These are phyloP conservation scores for Scorias spongiosa DNA, from an alignment of 2,329 filamentous ascomycete genomes.

Conservation along the genomic window DNA sequence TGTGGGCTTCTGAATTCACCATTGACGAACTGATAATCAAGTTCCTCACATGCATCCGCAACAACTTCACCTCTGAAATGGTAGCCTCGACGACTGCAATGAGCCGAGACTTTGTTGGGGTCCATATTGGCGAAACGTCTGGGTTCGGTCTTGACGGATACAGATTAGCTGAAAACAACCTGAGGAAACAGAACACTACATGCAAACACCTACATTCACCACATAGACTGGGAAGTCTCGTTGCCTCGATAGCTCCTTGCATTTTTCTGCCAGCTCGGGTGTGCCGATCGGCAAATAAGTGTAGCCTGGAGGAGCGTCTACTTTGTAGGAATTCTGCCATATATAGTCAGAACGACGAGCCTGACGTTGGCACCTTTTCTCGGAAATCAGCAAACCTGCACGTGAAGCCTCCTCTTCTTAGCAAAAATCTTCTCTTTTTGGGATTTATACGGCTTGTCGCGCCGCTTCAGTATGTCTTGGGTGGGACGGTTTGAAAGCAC, in stretches of 20 bases:
- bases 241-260: slow-evolving; percentile 44
- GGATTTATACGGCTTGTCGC: slow-evolving; percentile 39
- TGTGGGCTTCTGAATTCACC: slow-evolving; percentile 13
- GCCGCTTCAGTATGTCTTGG: slow-evolving; percentile 15
- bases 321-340: slow-evolving; percentile 38
- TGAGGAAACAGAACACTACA: background rate
- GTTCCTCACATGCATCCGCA: slow-evolving; percentile 38
- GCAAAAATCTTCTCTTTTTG: slow-evolving; percentile 42
- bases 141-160: slow-evolving; percentile 9
- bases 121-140: slow-evolving; percentile 8
- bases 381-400: slow-evolving; percentile 24
- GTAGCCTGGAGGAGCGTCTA: slow-evolving; percentile 43
- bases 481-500: background rate
- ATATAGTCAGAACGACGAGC: slow-evolving; percentile 12
- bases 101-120: slow-evolving; percentile 34
- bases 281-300: slow-evolving; percentile 46
- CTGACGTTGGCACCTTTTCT: background rate
- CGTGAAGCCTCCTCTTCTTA: slow-evolving; percentile 44
- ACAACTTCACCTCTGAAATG: slow-evolving; percentile 48
- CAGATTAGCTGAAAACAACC: no score
- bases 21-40: slow-evolving; percentile 25
- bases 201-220: slow-evolving; percentile 39
- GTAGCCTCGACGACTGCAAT: slow-evolving; percentile 46
- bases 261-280: slow-evolving; percentile 41
- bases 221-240: slow-evolving; percentile 39